Conservation (phyloP, 805 yeast species). For the Candida boleticola region DNA sequence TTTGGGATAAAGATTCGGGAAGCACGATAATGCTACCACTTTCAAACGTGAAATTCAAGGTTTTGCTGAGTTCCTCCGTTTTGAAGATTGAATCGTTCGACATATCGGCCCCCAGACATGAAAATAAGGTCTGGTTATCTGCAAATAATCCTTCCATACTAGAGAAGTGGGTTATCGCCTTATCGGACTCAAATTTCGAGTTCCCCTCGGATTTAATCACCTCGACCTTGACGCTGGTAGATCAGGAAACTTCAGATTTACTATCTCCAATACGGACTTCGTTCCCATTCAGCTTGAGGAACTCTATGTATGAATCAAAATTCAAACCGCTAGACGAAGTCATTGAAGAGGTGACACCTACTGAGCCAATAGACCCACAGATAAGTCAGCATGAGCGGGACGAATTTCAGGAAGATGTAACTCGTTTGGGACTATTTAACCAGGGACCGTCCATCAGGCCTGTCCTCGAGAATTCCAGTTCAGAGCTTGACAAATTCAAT, state of each 20-base stretch:
- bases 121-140: constrained; percentile 24
- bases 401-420: no score
- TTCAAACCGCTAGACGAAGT: no score
- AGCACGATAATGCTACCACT: constrained; percentile 12
- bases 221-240: constrained; percentile 23
- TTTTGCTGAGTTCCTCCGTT: constrained; percentile 19
- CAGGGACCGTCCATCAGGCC: no score
- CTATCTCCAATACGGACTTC: neutral
- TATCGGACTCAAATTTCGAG: constrained; percentile 28
- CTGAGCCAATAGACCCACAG: no score
- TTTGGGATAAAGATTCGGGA: constrained; percentile 16
- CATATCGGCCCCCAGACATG: constrained; percentile 4
- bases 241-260: constrained; percentile 3
- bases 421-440: no score
- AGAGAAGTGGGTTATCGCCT: constrained; percentile 45
- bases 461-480: no score
- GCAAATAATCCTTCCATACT: constrained; percentile 30
- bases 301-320: no score
- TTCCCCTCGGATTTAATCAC: constrained; percentile 38
- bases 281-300: no score
- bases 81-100: constrained; percentile 16
- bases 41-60: constrained; percentile 7
- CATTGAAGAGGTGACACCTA: no score
- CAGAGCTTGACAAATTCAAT: no score
- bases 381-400: no score